phyloP scores from a whole-genome alignment of 768 basidiomycete genomes.

The Gymnopilus junonius region DNA sequence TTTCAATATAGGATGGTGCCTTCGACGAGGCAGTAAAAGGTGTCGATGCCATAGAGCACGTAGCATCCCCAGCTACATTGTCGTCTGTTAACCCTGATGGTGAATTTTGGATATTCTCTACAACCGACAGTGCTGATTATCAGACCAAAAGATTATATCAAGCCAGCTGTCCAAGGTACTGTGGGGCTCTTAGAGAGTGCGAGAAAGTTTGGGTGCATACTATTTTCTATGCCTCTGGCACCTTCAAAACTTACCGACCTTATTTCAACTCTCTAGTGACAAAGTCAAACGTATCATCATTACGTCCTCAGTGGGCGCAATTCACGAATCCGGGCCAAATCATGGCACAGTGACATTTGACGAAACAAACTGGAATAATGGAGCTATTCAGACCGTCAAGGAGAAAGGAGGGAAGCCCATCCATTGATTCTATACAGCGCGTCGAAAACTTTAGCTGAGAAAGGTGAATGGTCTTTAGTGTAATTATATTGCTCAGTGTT shows the following conservation, averaged over 20 bases:
- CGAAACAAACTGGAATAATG: slow-evolving; percentile 70
- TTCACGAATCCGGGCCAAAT: slow-evolving; percentile 32
- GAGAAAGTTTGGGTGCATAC: slow-evolving; percentile 51
- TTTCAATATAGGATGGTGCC: slow-evolving; percentile 51
- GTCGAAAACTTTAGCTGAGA: slow-evolving; percentile 70
- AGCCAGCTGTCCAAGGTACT: slow-evolving; percentile 77
- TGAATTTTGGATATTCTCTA: background rate
- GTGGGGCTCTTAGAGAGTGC: slow-evolving; percentile 62
- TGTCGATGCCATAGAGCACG: slow-evolving; percentile 73
- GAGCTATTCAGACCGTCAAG: slow-evolving; percentile 45
- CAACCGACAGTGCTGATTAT: background rate
- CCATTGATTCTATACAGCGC: slow-evolving; percentile 54
- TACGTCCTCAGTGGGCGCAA: slow-evolving; percentile 62
- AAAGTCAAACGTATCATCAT: slow-evolving; percentile 69
- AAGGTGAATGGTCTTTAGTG: slow-evolving; percentile 38
- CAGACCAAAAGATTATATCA: slow-evolving; percentile 54
- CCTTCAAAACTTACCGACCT: background rate
- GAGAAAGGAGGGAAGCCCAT: slow-evolving; percentile 46
- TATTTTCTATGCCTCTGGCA: background rate
- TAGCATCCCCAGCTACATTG: slow-evolving; percentile 63
- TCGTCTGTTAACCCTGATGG: slow-evolving; percentile 14
- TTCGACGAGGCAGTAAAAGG: slow-evolving; percentile 82
- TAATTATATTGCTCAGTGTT: background rate
- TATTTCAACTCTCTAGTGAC: slow-evolving; percentile 28
- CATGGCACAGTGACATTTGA: slow-evolving; percentile 40